A percentile compares a stretch with the other conserved stretches of the same genome.
phyloP scores from a whole-genome alignment of 2,329 filamentous ascomycete genomes.

The Aureobasidium lini region DNA sequence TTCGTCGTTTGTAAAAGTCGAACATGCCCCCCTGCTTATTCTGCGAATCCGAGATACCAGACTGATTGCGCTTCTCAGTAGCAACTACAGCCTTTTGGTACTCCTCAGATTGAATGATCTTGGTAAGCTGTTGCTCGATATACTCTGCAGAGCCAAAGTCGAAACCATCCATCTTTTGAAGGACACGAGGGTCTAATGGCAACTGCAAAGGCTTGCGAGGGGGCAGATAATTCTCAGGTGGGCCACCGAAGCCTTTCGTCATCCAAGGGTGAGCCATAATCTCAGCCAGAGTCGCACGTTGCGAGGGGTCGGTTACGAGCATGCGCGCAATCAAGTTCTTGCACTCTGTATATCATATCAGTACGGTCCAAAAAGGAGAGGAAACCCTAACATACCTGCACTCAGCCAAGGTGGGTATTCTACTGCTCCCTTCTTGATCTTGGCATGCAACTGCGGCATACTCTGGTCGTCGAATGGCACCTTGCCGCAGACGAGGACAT shows the following conservation, averaged over 20 bases:
- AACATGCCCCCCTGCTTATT: conserved; percentile 93
- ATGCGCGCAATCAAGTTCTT: conserved; percentile 87
- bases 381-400: conserved; percentile 55
- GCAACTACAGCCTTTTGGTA: conserved; percentile 79
- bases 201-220: conserved; percentile 74
- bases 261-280: conserved; percentile 97
- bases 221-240: conserved; percentile 85
- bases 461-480: conserved; percentile 98
- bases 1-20: conserved; percentile 93
- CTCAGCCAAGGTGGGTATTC: conserved; percentile 94
- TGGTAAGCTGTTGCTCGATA: conserved; percentile 73
- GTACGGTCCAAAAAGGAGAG: not conserved
- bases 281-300: conserved; percentile 78
- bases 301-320: conserved; percentile 87
- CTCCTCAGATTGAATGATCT: conserved; percentile 85
- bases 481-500: conserved; percentile 94
- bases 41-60: conserved; percentile 50
- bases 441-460: conserved; percentile 95
- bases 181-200: conserved; percentile 73
- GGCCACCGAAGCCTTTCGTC: conserved; percentile 77
- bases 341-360: conserved; percentile 60
- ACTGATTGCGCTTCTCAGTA: conserved; percentile 58
- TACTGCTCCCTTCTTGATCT: conserved; percentile 95
- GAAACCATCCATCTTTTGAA: conserved; percentile 94
- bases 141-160: conserved; percentile 86